Evolutionary conservation across 1,284 basidiomycete species (phyloP).

Genomic region (Apiotrichum domesticum): DNA sequence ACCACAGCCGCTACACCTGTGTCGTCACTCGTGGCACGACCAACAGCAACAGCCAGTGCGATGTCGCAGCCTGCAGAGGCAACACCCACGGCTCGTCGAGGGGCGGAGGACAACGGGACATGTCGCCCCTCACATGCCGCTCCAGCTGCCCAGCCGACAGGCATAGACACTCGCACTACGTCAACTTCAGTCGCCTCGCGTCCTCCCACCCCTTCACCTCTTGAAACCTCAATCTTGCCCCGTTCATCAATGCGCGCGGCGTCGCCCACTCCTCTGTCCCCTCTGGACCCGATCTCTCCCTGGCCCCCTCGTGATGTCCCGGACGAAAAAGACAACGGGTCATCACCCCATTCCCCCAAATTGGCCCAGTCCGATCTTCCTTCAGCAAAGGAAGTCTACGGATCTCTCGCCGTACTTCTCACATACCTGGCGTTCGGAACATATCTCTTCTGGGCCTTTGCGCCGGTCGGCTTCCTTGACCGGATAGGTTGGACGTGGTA

Average conservation of each 20-base stretch:
- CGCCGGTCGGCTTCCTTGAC: conserved; percentile 55
- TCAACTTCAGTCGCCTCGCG: too few relatives aligned
- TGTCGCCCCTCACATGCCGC: too few relatives aligned
- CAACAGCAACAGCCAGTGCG: too few relatives aligned
- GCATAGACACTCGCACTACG: too few relatives aligned
- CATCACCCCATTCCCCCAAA: conserved; percentile 26
- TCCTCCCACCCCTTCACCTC: too few relatives aligned
- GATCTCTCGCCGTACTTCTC: conserved; percentile 73
- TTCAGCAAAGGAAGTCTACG: conserved; percentile 64
- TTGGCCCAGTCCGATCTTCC: conserved; percentile 38
- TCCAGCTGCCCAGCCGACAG: too few relatives aligned
- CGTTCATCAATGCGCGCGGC: not conserved
- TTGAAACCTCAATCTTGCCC: too few relatives aligned
- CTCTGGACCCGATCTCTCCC: conserved; percentile 53
- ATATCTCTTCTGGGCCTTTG: conserved; percentile 62
- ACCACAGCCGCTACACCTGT: too few relatives aligned
- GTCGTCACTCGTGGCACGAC: too few relatives aligned
- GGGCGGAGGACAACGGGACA: too few relatives aligned
- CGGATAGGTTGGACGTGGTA: conserved; percentile 72
- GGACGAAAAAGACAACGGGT: conserved; percentile 45
- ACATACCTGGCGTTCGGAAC: conserved; percentile 65
- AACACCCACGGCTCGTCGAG: too few relatives aligned
- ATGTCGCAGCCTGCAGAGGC: too few relatives aligned
- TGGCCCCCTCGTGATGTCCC: conserved; percentile 47
- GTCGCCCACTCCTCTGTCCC: conserved; percentile 32